Percentiles rank a stretch among this genome's conserved stretches.
phyloP scores from a whole-genome alignment of 2,329 filamentous ascomycete genomes.

The Aaosphaeria arxii region DNA sequence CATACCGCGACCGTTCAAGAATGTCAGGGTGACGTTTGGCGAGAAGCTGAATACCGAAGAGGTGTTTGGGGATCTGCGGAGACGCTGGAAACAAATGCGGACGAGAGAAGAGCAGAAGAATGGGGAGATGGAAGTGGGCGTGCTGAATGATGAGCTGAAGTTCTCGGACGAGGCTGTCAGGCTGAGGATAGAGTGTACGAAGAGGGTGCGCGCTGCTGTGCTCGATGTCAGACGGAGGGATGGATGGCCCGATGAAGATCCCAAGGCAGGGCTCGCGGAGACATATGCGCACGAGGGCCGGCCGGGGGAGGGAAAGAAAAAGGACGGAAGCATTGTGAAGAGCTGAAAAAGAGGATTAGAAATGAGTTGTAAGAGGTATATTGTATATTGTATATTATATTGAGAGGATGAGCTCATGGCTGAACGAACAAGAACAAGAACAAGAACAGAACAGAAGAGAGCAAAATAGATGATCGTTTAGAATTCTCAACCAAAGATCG shows the following conservation, averaged over 20 bases:
- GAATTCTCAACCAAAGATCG: no score
- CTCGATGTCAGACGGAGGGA: slow-evolving; percentile 69
- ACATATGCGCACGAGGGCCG: slow-evolving; percentile 68
- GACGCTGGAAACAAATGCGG: slow-evolving; percentile 68
- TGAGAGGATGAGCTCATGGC: neutral
- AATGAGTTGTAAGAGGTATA: neutral
- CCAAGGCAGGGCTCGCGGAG: slow-evolving; percentile 71
- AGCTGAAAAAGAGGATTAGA: slow-evolving; percentile 39
- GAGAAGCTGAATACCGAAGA: slow-evolving; percentile 70
- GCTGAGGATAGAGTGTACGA: slow-evolving; percentile 76
- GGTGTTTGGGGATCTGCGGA: slow-evolving; percentile 74
- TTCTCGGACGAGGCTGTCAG: slow-evolving; percentile 71
- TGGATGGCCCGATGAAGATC: slow-evolving; percentile 78
- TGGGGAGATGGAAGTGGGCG: slow-evolving; percentile 49
- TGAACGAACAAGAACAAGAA: neutral
- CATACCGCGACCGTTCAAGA: slow-evolving; percentile 70
- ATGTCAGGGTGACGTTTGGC: slow-evolving; percentile 73
- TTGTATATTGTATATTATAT: slow-evolving; percentile 6
- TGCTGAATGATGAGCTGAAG: slow-evolving; percentile 63
- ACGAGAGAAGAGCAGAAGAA: slow-evolving; percentile 49
- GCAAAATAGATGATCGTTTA: no score
- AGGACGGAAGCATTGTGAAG: slow-evolving; percentile 59
- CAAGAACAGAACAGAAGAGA: no score
- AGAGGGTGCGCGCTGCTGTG: slow-evolving; percentile 74
- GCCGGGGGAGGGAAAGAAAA: slow-evolving; percentile 55